Evolutionary conservation across 257 asterid species (phyloP), one percentile per base, ranked within the genome.

Genomic region (Anisodus acutangulus): DNA sequence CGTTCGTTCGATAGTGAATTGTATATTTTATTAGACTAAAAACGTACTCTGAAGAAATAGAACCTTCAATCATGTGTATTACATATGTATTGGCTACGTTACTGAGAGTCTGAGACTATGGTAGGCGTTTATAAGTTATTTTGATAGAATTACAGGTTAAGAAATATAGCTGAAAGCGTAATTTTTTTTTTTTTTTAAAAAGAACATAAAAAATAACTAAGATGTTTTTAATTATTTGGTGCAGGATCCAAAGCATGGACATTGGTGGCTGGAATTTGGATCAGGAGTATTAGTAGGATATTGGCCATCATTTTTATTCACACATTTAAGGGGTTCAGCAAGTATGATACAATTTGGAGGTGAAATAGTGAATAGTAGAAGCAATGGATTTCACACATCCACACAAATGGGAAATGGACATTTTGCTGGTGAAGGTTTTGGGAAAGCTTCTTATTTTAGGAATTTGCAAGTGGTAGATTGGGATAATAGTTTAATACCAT

Each of bases 341-440:
- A 88, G 89, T 43, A 91, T 91, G 93, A 83, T 89, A 3, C 93
- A 91, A 84, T 91, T 91, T 87, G 93, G 93, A 3, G 93, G 93
- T 17, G 93, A 91, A 76, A 79, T 88, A 26, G 91, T 91, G 79
- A 91, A 91, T 71, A 86, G 88, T 11, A 74, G 84, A 35, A 66
- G 59, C 2, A 84, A 85, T 6, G 91, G 91, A 26, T 85, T 49
- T 9, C 93, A 91, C 81, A 91, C 93, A 13, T 84, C 91, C 2
- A 91, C 93, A 9, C 93, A 91, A 85, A 91, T 91, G 93, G 93
- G 93, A 17, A 91, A 91, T 84, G 93, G 93, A 2, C 93, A 91
- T 91, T 91, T 91, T 84, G 87, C 93, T 4, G 84, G 85, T 9
- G 89, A 89, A 89, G 93, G 93, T 4, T 91, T 89, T 35, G 89